Evolutionary conservation across 192 early-diverging fungal genomes (phyloP).

Genomic region (Umbelopsis isabellina): DNA sequence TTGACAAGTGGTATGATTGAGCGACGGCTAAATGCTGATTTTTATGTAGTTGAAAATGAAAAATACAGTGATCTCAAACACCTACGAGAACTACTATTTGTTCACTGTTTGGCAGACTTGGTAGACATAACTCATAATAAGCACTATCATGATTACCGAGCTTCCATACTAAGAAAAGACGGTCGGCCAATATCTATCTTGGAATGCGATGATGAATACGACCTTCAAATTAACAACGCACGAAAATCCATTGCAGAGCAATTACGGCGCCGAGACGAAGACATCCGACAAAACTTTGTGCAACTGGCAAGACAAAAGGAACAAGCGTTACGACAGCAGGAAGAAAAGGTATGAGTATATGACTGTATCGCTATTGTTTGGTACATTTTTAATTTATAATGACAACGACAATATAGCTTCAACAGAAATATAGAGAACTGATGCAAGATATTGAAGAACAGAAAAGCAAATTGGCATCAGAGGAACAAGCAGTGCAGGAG

Average conservation of each 20-base stretch:
- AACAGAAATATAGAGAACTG: neutral
- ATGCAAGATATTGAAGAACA: conserved; percentile 12
- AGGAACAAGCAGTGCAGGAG: neutral
- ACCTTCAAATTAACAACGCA: conserved; percentile 68
- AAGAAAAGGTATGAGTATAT: conserved; percentile 43
- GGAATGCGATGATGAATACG: conserved; percentile 81
- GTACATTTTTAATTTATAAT: neutral
- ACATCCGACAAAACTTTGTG: conserved; percentile 57
- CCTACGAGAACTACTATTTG: conserved; percentile 80
- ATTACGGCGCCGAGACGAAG: conserved; percentile 64
- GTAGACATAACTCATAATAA: conserved; percentile 78
- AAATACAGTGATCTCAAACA: conserved; percentile 94
- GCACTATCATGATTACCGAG: conserved; percentile 78
- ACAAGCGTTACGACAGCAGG: conserved; percentile 41
- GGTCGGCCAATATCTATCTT: conserved; percentile 81
- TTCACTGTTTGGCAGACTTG: conserved; percentile 72
- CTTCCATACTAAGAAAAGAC: conserved; percentile 60
- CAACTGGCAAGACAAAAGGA: conserved; percentile 54
- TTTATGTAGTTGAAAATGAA: conserved; percentile 81
- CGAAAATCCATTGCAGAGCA: conserved; percentile 62
- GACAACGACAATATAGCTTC: neutral
- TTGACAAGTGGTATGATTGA: neutral
- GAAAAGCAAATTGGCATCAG: neutral
- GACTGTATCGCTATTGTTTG: neutral
- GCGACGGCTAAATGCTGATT: neutral